Conservation (phyloP, 305 asterid species). For the Solanum hybrid region DNA sequence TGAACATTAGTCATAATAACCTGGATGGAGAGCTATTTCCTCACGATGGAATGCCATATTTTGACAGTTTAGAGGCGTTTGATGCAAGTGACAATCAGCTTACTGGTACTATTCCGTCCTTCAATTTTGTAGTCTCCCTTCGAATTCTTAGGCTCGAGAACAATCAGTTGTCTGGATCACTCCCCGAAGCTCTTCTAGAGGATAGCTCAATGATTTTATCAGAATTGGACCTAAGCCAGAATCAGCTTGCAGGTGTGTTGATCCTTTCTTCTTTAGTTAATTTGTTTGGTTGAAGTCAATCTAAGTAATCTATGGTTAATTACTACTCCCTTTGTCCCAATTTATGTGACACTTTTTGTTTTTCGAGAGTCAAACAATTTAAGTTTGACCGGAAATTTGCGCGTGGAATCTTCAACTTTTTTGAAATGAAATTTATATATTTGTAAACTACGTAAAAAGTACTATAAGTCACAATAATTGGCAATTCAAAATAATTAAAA, state of each 20-base stretch:
- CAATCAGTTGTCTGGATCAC: conserved; percentile 60
- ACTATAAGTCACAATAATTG: too few species aligned
- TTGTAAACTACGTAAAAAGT: too few species aligned
- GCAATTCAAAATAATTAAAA: too few species aligned
- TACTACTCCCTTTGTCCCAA: not conserved
- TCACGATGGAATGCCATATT: conserved; percentile 81
- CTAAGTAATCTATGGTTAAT: not conserved
- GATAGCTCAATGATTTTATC: conserved; percentile 75
- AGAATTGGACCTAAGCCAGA: conserved; percentile 76
- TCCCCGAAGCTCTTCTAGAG: conserved; percentile 71
- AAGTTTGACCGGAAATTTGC: fast-evolving
- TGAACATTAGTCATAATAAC: conserved; percentile 58
- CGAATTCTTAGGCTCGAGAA: conserved; percentile 50
- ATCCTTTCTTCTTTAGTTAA: not conserved
- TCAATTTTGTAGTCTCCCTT: conserved; percentile 66
- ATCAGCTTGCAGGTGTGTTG: conserved; percentile 63
- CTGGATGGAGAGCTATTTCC: conserved; percentile 65
- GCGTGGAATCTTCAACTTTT: too few species aligned
- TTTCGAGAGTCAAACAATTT: too few species aligned
- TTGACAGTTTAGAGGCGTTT: conserved; percentile 67
- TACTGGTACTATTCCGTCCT: conserved; percentile 58
- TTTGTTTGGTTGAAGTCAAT: not conserved
- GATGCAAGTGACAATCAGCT: conserved; percentile 62
- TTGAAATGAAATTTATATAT: too few species aligned
- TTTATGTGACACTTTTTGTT: too few species aligned